Conservation (phyloP, 2,329 filamentous ascomycete genomes). For the Metarhizium robertsii region DNA sequence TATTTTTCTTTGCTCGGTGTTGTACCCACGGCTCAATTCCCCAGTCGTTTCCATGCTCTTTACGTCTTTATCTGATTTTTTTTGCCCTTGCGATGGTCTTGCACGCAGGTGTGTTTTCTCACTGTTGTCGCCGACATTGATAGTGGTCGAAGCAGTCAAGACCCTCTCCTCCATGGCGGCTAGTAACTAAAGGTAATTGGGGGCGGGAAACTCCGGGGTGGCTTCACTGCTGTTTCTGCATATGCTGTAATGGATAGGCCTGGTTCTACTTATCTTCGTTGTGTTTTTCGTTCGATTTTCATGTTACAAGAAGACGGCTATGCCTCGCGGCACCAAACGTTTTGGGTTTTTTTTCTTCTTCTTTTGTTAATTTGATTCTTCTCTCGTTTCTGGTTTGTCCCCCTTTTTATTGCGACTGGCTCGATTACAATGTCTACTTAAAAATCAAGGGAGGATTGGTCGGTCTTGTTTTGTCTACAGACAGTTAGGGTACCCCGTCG, state of each 20-base stretch:
- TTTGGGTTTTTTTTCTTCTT: conserved; percentile 13
- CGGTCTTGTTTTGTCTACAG: conserved; percentile 1
- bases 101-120: not conserved
- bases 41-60: not conserved
- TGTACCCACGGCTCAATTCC: not conserved
- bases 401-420: conserved; percentile 7
- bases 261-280: conserved; percentile 10
- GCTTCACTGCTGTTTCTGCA: conserved; percentile 1
- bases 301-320: conserved; percentile 25
- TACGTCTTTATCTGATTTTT: not conserved
- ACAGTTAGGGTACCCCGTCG: conserved; percentile 3
- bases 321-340: conserved; percentile 28
- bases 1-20: not conserved
- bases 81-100: not conserved
- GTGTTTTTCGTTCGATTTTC: conserved; percentile 8
- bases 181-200: not conserved
- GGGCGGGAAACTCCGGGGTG: not conserved
- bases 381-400: conserved; percentile 12
- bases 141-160: not conserved
- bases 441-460: conserved; percentile 1
- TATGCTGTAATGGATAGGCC: conserved; percentile 4
- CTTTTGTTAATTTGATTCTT: conserved; percentile 6
- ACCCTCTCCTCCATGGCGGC: not conserved
- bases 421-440: conserved; percentile 6
- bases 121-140: not conserved